Conservation (phyloP, 495 filamentous ascomycete species). For the Entonaema liquescens region DNA sequence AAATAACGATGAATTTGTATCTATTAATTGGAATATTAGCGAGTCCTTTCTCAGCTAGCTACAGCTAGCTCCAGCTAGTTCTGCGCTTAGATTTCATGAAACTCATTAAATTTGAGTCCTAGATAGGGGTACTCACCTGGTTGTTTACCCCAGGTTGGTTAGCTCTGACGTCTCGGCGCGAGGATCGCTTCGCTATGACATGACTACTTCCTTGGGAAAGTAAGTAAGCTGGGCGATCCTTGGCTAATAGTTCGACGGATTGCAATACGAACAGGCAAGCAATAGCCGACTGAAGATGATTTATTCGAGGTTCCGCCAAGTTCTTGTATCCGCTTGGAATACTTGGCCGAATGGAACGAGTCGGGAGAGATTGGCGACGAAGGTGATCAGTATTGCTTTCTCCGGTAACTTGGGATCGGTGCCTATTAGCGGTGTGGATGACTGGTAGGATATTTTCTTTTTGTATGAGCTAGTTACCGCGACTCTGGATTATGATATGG, state of each 20-base stretch:
- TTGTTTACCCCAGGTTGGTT: not conserved
- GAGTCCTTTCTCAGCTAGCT: not conserved
- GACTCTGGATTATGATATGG: not conserved
- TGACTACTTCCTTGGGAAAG: not conserved
- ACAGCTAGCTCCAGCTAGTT: too few species aligned
- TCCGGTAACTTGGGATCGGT: not conserved
- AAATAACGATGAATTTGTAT: too few species aligned
- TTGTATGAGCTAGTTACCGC: not conserved
- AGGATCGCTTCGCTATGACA: not conserved
- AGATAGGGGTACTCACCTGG: not conserved
- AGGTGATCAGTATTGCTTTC: not conserved
- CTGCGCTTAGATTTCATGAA: not conserved
- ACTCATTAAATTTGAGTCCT: not conserved
- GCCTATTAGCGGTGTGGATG: not conserved
- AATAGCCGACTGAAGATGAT: too few species aligned
- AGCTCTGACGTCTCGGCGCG: constrained; percentile 1
- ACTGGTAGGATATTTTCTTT: not conserved
- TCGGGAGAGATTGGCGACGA: not conserved
- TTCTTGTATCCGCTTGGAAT: not conserved
- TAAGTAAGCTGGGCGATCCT: not conserved
- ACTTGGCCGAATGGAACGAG: not conserved
- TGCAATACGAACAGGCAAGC: not conserved
- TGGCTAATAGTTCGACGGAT: not conserved
- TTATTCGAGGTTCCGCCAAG: not conserved
- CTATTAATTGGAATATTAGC: not conserved